A percentile compares a stretch with the other conserved stretches of the same genome.
Evolutionary conservation across 2,329 filamentous ascomycete genomes (phyloP).

Genomic region (Fusarium burgessii): DNA sequence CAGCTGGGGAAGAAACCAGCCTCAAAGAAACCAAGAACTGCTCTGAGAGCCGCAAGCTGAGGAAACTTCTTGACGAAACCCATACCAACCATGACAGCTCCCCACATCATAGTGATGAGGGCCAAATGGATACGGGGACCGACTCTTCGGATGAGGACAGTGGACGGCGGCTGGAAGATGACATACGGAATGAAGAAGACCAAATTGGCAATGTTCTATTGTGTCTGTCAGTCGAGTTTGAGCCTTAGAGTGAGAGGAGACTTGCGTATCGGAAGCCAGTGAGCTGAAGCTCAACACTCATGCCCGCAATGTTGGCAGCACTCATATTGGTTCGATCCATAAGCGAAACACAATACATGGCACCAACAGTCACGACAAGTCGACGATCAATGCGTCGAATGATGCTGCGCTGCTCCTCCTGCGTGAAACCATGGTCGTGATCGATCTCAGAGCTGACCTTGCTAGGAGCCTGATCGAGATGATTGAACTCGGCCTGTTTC

Average conservation of each 20-base stretch:
- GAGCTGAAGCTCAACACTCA: constrained; percentile 61
- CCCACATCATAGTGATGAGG: constrained; percentile 69
- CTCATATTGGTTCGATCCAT: constrained; percentile 85
- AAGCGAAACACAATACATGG: constrained; percentile 79
- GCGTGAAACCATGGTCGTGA: constrained; percentile 62
- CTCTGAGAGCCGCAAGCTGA: constrained; percentile 65
- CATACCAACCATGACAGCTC: constrained; percentile 72
- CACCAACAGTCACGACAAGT: constrained; percentile 70
- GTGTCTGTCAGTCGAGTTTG: not conserved
- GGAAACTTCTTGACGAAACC: constrained; percentile 68
- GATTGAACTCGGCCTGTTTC: constrained; percentile 45
- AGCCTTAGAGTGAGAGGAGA: not conserved
- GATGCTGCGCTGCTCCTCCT: constrained; percentile 73
- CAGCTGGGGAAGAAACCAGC: constrained; percentile 79
- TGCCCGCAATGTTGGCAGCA: constrained; percentile 78
- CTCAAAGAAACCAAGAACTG: constrained; percentile 73
- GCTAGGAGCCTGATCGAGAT: constrained; percentile 40
- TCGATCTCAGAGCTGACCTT: constrained; percentile 44
- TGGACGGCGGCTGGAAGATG: constrained; percentile 77
- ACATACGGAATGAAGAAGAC: constrained; percentile 82
- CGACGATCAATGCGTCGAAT: constrained; percentile 76
- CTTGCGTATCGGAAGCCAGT: constrained; percentile 60
- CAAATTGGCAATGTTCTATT: constrained; percentile 72
- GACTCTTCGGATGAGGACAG: constrained; percentile 74
- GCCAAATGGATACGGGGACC: constrained; percentile 70